Conservation (phyloP, 495 filamentous ascomycete genomes). For the Aspergillus sparsus region DNA sequence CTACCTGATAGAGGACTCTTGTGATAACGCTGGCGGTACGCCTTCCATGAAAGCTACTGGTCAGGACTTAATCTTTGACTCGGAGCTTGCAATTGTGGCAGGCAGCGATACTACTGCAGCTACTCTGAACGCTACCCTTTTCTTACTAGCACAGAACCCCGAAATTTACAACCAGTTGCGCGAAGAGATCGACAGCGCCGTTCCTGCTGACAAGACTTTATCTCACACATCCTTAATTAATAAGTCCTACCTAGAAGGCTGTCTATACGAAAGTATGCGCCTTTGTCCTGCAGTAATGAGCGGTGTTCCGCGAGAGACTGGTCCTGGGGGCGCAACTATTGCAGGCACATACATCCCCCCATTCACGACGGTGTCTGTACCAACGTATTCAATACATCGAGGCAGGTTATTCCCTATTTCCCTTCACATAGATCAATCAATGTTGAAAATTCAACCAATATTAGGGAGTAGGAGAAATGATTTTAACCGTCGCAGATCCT, state of each 20-base stretch:
- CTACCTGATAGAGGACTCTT: slow-evolving; percentile 17
- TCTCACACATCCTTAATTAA: slow-evolving; percentile 8
- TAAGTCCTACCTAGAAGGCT: slow-evolving; percentile 17
- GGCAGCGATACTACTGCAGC: slow-evolving; percentile 18
- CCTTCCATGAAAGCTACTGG: neutral
- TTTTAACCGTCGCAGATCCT: slow-evolving; percentile 9
- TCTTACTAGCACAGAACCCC: slow-evolving; percentile 18
- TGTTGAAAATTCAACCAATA: neutral
- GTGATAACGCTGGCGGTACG: neutral
- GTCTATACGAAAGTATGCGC: slow-evolving; percentile 16
- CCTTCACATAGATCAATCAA: neutral
- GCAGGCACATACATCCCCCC: slow-evolving; percentile 19
- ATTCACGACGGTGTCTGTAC: slow-evolving; percentile 14
- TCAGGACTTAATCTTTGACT: slow-evolving; percentile 13
- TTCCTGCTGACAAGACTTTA: neutral
- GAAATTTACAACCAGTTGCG: slow-evolving; percentile 10
- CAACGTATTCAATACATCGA: slow-evolving; percentile 19
- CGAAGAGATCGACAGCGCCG: slow-evolving; percentile 12
- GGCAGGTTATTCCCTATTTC: neutral
- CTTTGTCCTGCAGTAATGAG: slow-evolving; percentile 18
- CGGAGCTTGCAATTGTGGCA: slow-evolving; percentile 15
- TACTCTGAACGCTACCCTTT: slow-evolving; percentile 12
- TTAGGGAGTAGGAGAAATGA: too few species aligned
- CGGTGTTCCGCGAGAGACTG: slow-evolving; percentile 19
- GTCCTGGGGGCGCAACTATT: slow-evolving; percentile 8